Percentiles rank a stretch among this genome's conserved stretches.
These are phyloP conservation scores for Chaetomiaceae sp. DNA, from an alignment of 2,329 filamentous ascomycete genomes.

Conservation along the genomic window DNA sequence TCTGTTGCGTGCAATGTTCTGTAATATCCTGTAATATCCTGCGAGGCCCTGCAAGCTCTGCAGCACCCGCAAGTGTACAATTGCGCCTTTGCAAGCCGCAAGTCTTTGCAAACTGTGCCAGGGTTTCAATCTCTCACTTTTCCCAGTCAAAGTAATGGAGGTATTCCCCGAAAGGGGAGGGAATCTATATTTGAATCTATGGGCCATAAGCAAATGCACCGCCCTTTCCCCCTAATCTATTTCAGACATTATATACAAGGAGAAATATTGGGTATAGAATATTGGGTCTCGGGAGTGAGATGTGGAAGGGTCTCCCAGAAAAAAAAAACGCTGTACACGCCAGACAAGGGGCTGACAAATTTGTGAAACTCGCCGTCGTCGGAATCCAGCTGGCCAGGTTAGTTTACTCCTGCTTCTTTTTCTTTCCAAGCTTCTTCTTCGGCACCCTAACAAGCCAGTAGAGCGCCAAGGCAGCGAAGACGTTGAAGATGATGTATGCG, in stretches of 20 bases:
- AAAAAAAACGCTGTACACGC: constrained; percentile 29
- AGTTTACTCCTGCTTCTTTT: constrained; percentile 23
- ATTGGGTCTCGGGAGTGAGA: not conserved
- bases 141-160: too few relatives aligned
- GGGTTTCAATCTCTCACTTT: too few relatives aligned
- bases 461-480: constrained; percentile 43
- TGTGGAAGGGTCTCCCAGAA: not conserved
- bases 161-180: not conserved
- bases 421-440: constrained; percentile 30
- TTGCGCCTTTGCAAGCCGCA: too few relatives aligned
- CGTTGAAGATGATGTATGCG: constrained; percentile 49
- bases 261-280: not conserved
- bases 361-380: not conserved
- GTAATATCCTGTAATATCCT: too few relatives aligned
- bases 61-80: too few relatives aligned
- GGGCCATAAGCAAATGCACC: not conserved
- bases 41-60: too few relatives aligned
- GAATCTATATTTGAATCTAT: not conserved
- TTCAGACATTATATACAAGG: constrained; percentile 13
- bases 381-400: not conserved
- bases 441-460: constrained; percentile 44
- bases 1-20: too few relatives aligned
- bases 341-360: constrained; percentile 43
- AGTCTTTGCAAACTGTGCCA: too few relatives aligned
- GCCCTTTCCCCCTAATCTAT: not conserved